Base-by-base conservation (phyloP, 1,284 basidiomycete genomes). In the Takashimella tepidaria region DNA sequence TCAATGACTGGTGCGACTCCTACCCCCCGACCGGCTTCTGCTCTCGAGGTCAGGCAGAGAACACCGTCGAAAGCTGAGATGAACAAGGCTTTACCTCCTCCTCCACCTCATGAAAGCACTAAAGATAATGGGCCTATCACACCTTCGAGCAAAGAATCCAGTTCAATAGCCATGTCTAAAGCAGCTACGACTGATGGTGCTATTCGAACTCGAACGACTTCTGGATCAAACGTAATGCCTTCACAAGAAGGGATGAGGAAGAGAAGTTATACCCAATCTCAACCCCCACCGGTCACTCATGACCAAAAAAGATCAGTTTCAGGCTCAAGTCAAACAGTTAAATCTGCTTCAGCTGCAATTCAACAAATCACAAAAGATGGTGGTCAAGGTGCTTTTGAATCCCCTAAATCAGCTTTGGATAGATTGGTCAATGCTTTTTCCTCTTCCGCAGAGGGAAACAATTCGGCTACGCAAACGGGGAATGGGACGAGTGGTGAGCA, bases 371-470 rank as follows among this genome's bases (percentile, higher is more conserved):
- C 31, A 8, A 37, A 37, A 37, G 31, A 37, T 37, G n/a, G n/a
- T n/a, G n/a, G n/a, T n/a, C n/a, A n/a, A n/a, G 31, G 31, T 8
- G 8, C 31, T 8, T 37, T 37, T 4, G 51, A 62, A 21, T 67
- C 68, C 49, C 68, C 69, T 6, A 66, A 67, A 55, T 68, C 65
- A 21, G 73, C 70, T 11, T 55, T 74, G n/a, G 71, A 74, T 46
- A 61, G 62, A 49, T 56, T 74, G 31, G 64, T 65, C 40, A 48
- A 40, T 13, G 41, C 49, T 24, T 44, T 58, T 16, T 37, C 31
- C 16, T 8, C 10, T 37, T 37, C 31, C 10, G 31, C 10, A 8
- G n/a, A n/a, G n/a, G n/a, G n/a, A n/a, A n/a, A n/a, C n/a, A n/a
- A n/a, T n/a, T n/a, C n/a, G n/a, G n/a, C n/a, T n/a, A n/a, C n/a